These are phyloP conservation scores for Diaporthe vexans DNA, from an alignment of 2,329 filamentous ascomycete genomes.

Conservation along the genomic window DNA sequence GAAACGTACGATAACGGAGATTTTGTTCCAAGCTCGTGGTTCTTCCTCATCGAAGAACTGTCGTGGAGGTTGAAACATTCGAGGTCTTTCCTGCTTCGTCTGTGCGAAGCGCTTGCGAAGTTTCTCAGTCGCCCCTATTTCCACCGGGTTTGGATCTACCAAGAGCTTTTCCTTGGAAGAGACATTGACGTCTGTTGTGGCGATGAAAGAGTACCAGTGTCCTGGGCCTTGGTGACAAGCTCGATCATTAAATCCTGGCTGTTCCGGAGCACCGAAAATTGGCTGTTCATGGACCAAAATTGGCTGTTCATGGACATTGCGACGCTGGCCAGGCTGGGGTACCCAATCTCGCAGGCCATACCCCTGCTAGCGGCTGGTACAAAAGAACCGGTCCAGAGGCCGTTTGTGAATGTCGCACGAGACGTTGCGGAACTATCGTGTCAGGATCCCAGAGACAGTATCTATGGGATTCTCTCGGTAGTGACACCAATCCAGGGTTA, in stretches of 20 bases:
- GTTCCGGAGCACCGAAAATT: background rate
- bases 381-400: background rate
- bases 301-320: too few species aligned
- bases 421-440: background rate
- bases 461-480: background rate
- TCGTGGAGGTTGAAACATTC: background rate
- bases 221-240: background rate
- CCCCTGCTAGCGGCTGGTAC: background rate
- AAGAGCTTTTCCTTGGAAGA: constrained; percentile 10
- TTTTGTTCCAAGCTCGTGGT: too few species aligned
- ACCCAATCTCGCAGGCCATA: background rate
- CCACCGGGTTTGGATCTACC: constrained; percentile 4
- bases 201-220: background rate
- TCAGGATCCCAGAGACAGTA: background rate
- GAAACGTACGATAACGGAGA: too few species aligned
- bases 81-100: background rate
- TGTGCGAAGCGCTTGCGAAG: background rate
- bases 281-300: background rate
- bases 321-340: background rate
- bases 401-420: background rate
- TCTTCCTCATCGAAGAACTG: too few species aligned
- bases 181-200: background rate
- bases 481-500: too few species aligned
- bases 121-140: background rate
- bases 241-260: background rate